Evolutionary conservation across 2,329 filamentous ascomycete genomes (phyloP).

Genomic region (Botryotinia convoluta): DNA sequence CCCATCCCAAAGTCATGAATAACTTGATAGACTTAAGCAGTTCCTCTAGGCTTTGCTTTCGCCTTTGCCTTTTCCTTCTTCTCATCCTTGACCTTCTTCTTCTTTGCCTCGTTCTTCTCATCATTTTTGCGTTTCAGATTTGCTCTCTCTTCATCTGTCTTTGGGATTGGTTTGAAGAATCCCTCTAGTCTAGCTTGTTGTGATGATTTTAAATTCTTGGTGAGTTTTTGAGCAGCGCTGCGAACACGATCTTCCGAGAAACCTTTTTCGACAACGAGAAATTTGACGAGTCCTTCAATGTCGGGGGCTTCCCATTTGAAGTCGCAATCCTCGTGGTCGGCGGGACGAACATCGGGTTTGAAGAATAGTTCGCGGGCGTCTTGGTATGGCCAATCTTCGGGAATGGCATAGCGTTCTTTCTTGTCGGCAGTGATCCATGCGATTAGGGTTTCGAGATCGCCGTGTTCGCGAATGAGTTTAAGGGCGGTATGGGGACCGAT

Average conservation of each 20-base stretch:
- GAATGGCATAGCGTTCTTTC: conserved; percentile 78
- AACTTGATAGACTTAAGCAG: conserved; percentile 24
- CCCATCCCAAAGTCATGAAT: not conserved
- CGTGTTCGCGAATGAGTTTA: conserved; percentile 91
- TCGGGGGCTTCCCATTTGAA: conserved; percentile 98
- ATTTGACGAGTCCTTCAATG: conserved; percentile 83
- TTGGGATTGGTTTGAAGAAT: conserved; percentile 92
- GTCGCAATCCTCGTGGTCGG: conserved; percentile 83
- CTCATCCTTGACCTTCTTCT: conserved; percentile 92
- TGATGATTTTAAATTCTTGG: conserved; percentile 86
- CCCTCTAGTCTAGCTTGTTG: conserved; percentile 92
- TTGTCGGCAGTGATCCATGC: conserved; percentile 73
- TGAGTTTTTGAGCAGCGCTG: conserved; percentile 70
- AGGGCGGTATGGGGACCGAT: conserved; percentile 88
- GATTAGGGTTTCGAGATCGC: conserved; percentile 81
- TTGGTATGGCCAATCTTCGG: conserved; percentile 94
- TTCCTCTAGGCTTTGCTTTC: conserved; percentile 75
- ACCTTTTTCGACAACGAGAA: conserved; percentile 88
- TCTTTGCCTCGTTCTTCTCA: conserved; percentile 85
- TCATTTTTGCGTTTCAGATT: conserved; percentile 90
- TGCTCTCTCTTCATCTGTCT: conserved; percentile 82
- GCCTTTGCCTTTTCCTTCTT: conserved; percentile 92
- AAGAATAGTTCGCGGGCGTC: conserved; percentile 92
- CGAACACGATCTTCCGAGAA: conserved; percentile 95
- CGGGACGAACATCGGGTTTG: conserved; percentile 79